These are phyloP conservation scores for Paramecium pentaurelia DNA, from an alignment of 73 alveolate genomes.

Conservation along the genomic window DNA sequence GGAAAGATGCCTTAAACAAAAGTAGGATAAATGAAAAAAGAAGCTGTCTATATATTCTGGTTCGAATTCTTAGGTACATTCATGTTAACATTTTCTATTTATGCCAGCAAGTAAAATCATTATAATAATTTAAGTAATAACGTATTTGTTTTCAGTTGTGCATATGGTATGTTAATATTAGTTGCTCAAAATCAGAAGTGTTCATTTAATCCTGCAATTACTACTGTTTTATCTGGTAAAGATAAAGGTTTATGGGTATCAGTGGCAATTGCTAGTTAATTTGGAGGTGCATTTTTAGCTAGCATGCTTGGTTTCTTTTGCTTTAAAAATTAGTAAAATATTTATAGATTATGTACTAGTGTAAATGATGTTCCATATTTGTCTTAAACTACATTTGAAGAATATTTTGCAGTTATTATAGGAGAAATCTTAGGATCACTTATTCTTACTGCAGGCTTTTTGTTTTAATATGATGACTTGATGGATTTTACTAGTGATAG, in stretches of 20 bases:
- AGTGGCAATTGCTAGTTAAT: slow-evolving; percentile 21
- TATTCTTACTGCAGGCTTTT: slow-evolving; percentile 1
- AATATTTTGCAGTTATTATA: neutral
- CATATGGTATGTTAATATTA: neutral
- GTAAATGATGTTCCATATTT: slow-evolving; percentile 42
- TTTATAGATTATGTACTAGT: neutral
- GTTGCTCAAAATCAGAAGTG: slow-evolving; percentile 32
- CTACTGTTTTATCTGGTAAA: neutral
- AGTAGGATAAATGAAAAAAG: slow-evolving; percentile 6
- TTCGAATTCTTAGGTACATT: slow-evolving; percentile 44
- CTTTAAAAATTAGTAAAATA: slow-evolving; percentile 1
- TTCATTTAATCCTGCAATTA: slow-evolving; percentile 36
- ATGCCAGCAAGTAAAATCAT: slow-evolving; percentile 29
- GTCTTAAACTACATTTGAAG: neutral
- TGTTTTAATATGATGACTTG: slow-evolving; percentile 22
- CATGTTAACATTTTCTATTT: slow-evolving; percentile 22
- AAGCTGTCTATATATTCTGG: slow-evolving; percentile 24
- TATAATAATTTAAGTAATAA: neutral
- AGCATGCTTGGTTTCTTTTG: neutral
- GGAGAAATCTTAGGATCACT: slow-evolving; percentile 18
- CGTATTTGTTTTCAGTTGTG: neutral
- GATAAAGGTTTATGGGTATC: slow-evolving; percentile 35
- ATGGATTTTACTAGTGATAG: slow-evolving; percentile 12
- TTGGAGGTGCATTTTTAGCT: slow-evolving; percentile 39
- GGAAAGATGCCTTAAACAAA: neutral